Evolutionary conservation across 2,329 filamentous ascomycete genomes (phyloP), one percentile per base, ranked within the genome.

Genomic region (Fusarium penzigii): DNA sequence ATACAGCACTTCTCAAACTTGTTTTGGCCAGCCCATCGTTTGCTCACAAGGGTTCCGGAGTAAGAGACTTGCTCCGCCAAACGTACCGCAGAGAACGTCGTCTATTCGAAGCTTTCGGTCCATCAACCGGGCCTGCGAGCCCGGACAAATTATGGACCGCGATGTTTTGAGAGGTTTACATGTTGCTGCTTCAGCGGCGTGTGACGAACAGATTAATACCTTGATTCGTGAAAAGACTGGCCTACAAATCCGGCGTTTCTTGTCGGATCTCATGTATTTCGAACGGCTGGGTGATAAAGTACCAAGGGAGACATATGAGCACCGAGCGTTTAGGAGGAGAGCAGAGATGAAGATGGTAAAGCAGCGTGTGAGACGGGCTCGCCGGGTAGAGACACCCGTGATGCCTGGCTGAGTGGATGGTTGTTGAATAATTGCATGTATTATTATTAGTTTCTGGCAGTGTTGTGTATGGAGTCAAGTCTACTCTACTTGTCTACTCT

Each of bases 91-190:
- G 47, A 65, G 71, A 53, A 69, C 62, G 25, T 73, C 71, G 20
- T 73, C 71, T 3, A 68, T 71, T n/a, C 59, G 52, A 36, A 65
- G 51, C 25, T 48, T 60, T 17, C 53, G 48, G 36, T 65, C 56
- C 14, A 46, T 54, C 9, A 59, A 62, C 5, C 36, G 55, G 16
- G 70, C 71, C 29, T 59, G 68, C n/a, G 69, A 72, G 8, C 72
- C 76, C 49, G 58, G 59, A 12, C 63, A 71, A 36, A 75, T 82
- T 29, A 68, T 67, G 20, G 77, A 84, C 60, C 72, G 74, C 42
- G 78, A 82, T 60, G 76, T 85, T 3, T 72, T 84, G 44, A 72
- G 75, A 46, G 82, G 82, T 0, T 68, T 85, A 11, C 78, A 80
- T 53, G 75, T 84, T 39, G 81, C 80, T 6, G 75, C 79, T 29